These are phyloP conservation scores for Alternaria metachromatica DNA, from an alignment of 2,329 filamentous ascomycete genomes.

Conservation along the genomic window DNA sequence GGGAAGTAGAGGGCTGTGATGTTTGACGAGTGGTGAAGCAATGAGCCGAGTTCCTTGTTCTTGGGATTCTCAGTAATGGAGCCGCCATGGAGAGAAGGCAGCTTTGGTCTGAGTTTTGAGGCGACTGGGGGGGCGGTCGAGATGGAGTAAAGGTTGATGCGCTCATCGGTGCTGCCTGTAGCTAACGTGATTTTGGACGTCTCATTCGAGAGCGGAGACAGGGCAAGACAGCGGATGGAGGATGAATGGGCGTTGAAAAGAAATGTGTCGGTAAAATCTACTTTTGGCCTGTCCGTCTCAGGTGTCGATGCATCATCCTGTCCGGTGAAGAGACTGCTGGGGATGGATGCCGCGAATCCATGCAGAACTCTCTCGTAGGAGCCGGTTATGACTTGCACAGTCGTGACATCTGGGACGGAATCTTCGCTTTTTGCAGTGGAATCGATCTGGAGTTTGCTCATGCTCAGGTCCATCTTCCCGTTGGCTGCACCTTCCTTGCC, in stretches of 20 bases:
- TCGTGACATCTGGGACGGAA: constrained; percentile 20
- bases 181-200: constrained; percentile 87
- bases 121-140: constrained; percentile 64
- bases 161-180: constrained; percentile 89
- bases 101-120: constrained; percentile 63
- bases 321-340: constrained; percentile 44
- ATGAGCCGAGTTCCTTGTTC: constrained; percentile 85
- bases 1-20: constrained; percentile 84
- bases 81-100: constrained; percentile 73
- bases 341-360: constrained; percentile 80
- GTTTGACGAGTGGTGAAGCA: constrained; percentile 85
- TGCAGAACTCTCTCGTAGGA: constrained; percentile 95
- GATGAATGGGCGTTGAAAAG: constrained; percentile 93
- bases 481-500: constrained; percentile 26
- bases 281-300: constrained; percentile 39
- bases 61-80: constrained; percentile 82
- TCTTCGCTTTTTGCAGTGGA: constrained; percentile 12
- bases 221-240: constrained; percentile 84
- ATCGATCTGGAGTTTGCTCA: constrained; percentile 21
- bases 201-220: constrained; percentile 74
- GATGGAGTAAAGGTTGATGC: constrained; percentile 92
- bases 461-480: constrained; percentile 23
- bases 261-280: constrained; percentile 88
- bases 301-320: constrained; percentile 21
- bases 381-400: constrained; percentile 88